Evolutionary conservation across 1,139 yeast genomes (phyloP).

Genomic region (Saccharomyces hybrid): DNA sequence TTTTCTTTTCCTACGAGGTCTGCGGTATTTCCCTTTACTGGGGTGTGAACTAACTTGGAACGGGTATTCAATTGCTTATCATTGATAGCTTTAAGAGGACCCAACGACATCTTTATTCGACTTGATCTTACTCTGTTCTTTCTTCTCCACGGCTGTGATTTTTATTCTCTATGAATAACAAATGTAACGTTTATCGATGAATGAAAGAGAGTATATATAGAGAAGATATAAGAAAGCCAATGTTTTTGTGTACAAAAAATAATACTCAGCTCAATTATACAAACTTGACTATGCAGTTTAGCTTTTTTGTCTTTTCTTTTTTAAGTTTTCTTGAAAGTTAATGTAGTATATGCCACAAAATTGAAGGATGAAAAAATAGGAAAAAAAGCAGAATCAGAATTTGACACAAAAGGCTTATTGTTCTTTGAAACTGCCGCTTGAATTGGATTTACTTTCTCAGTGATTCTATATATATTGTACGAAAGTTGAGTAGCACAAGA

Average conservation of each 20-base stretch:
- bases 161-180: not conserved
- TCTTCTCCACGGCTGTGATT: not conserved
- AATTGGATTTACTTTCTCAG: not conserved
- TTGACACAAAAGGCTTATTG: not conserved
- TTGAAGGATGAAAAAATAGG: not conserved
- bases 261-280: not conserved
- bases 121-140: not conserved
- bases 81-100: constrained; percentile 31
- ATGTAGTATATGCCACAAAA: not conserved
- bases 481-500: not conserved
- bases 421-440: not conserved
- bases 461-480: not conserved
- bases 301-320: not conserved
- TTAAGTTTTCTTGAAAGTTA: not conserved
- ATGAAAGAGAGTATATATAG: not conserved
- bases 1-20: constrained; percentile 12
- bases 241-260: not conserved
- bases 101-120: constrained; percentile 18
- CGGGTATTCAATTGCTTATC: constrained; percentile 31
- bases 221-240: not conserved
- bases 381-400: not conserved
- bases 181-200: not conserved
- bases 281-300: not conserved
- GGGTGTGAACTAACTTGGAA: constrained; percentile 19
- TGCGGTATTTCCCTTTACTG: constrained; percentile 13